Evolutionary conservation across 768 basidiomycete species (phyloP).

Genomic region (Boletus rufocinnamomeus): DNA sequence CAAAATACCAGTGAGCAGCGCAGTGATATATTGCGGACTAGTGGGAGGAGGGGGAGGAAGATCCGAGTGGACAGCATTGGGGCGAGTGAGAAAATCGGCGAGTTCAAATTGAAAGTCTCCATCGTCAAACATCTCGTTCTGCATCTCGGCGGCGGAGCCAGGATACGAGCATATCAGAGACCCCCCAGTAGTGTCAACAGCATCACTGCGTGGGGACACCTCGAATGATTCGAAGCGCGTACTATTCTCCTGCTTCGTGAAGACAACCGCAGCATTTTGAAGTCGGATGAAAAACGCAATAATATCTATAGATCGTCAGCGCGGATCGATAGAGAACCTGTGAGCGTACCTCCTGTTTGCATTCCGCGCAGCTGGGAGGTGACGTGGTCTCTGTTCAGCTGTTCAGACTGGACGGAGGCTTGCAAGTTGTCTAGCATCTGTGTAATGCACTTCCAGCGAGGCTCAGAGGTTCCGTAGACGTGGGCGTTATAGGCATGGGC

Average conservation of each 20-base stretch:
- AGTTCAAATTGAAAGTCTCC: constrained; percentile 19
- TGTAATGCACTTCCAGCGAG: constrained; percentile 5
- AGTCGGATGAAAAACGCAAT: constrained; percentile 39
- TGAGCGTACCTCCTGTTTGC: background rate
- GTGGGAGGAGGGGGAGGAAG: background rate
- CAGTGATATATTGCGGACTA: background rate
- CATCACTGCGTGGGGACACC: constrained; percentile 28
- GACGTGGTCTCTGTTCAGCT: background rate
- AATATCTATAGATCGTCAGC: constrained; percentile 30
- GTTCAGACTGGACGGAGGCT: background rate
- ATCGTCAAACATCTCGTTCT: constrained; percentile 13
- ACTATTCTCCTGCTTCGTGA: constrained; percentile 26
- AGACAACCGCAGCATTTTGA: constrained; percentile 47
- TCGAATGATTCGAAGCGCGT: constrained; percentile 21
- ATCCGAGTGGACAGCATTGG: constrained; percentile 8
- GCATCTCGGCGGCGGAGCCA: constrained; percentile 13
- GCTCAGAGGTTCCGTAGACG: background rate
- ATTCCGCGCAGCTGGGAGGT: constrained; percentile 1
- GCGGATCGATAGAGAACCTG: background rate
- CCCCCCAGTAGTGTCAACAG: constrained; percentile 33
- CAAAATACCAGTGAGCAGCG: background rate
- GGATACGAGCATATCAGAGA: constrained; percentile 36
- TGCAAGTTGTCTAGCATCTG: constrained; percentile 9
- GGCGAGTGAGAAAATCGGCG: constrained; percentile 20
- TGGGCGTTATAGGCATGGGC: constrained; percentile 1